Conservation (phyloP, 2,329 filamentous ascomycete species). For the Colletotrichum sp. region DNA sequence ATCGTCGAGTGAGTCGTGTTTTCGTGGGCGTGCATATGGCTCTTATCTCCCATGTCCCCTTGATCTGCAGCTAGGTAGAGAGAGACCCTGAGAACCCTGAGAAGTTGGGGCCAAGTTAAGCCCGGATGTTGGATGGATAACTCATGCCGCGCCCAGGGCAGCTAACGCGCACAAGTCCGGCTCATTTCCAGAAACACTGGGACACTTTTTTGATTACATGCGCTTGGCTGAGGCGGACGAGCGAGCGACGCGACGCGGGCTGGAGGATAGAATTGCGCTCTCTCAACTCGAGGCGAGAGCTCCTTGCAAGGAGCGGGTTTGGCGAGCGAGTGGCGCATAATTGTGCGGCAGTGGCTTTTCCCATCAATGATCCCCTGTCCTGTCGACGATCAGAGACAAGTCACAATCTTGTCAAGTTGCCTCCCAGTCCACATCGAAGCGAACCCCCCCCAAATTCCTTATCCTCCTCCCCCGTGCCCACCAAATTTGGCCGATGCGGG, state of each 20-base stretch:
- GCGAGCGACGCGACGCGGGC: neutral
- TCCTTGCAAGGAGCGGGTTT: neutral
- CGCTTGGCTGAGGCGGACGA: neutral
- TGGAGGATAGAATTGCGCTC: neutral
- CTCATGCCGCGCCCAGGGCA: neutral
- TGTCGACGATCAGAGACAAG: constrained; percentile 19
- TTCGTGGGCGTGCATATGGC: neutral
- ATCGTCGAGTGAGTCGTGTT: neutral
- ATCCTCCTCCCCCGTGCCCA: neutral
- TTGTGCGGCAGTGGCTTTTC: neutral
- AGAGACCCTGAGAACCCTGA: neutral
- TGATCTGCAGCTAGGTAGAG: neutral
- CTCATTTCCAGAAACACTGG: constrained; percentile 1
- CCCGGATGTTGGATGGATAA: neutral
- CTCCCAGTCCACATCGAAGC: neutral
- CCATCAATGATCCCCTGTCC: neutral
- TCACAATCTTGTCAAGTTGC: constrained; percentile 18
- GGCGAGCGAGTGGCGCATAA: neutral
- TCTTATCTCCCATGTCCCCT: neutral
- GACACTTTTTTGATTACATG: neutral
- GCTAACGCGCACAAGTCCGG: neutral
- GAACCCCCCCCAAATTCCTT: neutral
- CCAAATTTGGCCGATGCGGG: neutral
- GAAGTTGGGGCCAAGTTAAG: neutral
- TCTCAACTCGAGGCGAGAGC: neutral